Evolutionary conservation across 768 basidiomycete species (phyloP), one percentile per base, ranked within the genome.

Genomic region (Royoungia palumana): DNA sequence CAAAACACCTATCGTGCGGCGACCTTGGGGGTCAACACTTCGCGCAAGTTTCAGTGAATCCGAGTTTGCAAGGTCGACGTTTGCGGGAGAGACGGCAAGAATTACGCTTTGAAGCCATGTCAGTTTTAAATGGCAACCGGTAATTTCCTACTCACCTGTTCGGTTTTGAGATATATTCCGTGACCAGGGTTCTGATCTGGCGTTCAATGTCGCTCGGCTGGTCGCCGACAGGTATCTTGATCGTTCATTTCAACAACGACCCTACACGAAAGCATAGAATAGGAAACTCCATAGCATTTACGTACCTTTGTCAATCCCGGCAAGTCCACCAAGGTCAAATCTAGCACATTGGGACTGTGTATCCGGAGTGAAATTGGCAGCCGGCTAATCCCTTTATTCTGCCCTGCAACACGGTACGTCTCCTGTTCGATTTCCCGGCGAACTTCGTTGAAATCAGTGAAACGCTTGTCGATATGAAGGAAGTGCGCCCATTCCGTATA

Each of bases 331-430:
- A 99, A 70, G 1, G 96, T 99, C 61, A 99, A 71, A 67, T 98
- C 95, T 56, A 98, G 73, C 30, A 99, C 96, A 58, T 93, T 83
- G 20, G 95, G 94, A 52, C 94, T 96, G 68, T 88, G 94, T 73
- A 99, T 96, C 65, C 92, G 81, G 40, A 99, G 77, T 50, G 94
- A 91, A 61, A 98, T 98, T 2, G 95, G 94, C 40, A 96, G 69
- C 65, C 94, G 94, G 72, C 92, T 94, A 50, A 99, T 87, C 38
- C 96, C 96, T 71, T 98, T 99, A 70, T 98, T 98, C 75, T 97
- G 94, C 0, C 96, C 96, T 0, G 96, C 96, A 16, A 99, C 94
- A 37, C 96, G 76, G 68, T 86, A 94, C 2, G 96, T 99, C 75
- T 99, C 96, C 65, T 90, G 87, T 69, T 99, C 96, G 50, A 99